Percentiles rank a stretch among this genome's conserved stretches.
Conservation (phyloP, 305 asterid species). For the Fraxinus latifolia region DNA sequence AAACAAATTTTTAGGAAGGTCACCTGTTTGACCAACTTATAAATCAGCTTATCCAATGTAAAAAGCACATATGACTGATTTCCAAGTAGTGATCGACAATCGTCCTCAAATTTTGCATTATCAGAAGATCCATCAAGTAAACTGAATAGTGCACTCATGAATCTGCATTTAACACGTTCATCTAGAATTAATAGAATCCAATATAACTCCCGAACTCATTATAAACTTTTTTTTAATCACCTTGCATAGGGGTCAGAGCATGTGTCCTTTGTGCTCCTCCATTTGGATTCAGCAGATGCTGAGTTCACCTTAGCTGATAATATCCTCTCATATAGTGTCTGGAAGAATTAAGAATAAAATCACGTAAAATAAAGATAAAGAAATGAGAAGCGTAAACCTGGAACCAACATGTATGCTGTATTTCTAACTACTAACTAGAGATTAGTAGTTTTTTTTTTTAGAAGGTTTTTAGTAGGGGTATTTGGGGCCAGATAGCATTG, state of each 20-base stretch:
- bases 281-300: slow-evolving; percentile 51
- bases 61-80: slow-evolving; percentile 90
- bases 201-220: slow-evolving; percentile 16
- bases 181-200: slow-evolving; percentile 21
- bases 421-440: background rate
- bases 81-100: slow-evolving; percentile 87
- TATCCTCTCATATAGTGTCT: slow-evolving; percentile 66
- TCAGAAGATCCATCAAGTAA: slow-evolving; percentile 96
- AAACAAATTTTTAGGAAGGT: slow-evolving; percentile 5
- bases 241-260: slow-evolving; percentile 58
- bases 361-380: background rate
- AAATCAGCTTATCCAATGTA: slow-evolving; percentile 93
- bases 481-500: background rate
- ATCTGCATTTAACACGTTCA: slow-evolving; percentile 50
- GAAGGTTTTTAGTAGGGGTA: background rate
- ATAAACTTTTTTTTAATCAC: slow-evolving; percentile 24
- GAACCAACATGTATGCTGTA: background rate
- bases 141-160: slow-evolving; percentile 80
- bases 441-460: background rate
- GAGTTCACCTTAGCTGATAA: slow-evolving; percentile 66
- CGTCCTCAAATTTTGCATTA: slow-evolving; percentile 91
- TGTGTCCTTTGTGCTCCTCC: slow-evolving; percentile 54
- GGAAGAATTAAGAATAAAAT: slow-evolving; percentile 17
- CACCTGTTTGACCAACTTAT: slow-evolving; percentile 95
- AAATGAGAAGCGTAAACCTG: slow-evolving; percentile 1